A percentile compares a stretch with the other conserved stretches of the same genome.
These are phyloP conservation scores for Pyricularia sp. DNA, from an alignment of 2,329 filamentous ascomycete genomes.

Conservation along the genomic window DNA sequence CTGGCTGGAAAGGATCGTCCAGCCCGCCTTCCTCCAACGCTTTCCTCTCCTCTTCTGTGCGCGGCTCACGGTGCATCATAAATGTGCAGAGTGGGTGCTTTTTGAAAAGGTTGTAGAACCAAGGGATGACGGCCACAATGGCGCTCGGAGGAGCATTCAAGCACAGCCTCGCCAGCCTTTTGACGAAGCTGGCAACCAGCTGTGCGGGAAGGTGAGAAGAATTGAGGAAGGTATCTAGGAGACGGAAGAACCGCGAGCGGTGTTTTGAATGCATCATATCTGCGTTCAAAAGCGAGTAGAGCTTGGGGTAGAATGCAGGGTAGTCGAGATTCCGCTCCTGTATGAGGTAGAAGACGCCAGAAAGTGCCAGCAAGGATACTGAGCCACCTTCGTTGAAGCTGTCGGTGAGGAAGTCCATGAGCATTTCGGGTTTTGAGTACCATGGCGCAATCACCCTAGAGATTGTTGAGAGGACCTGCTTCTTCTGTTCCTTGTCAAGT, in stretches of 20 bases:
- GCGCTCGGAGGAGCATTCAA: slow-evolving; percentile 85
- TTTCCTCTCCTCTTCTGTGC: slow-evolving; percentile 44
- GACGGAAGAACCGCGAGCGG: slow-evolving; percentile 80
- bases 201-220: slow-evolving; percentile 89
- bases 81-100: slow-evolving; percentile 86
- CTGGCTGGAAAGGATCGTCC: slow-evolving; percentile 66
- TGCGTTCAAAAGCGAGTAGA: slow-evolving; percentile 85
- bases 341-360: slow-evolving; percentile 91
- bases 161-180: slow-evolving; percentile 74
- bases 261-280: slow-evolving; percentile 89
- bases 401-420: slow-evolving; percentile 96
- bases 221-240: slow-evolving; percentile 80
- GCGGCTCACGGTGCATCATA: slow-evolving; percentile 78
- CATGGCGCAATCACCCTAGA: slow-evolving; percentile 75
- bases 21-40: slow-evolving; percentile 50
- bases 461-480: slow-evolving; percentile 66
- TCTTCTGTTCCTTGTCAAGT: slow-evolving; percentile 65
- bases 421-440: slow-evolving; percentile 78
- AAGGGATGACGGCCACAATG: slow-evolving; percentile 81
- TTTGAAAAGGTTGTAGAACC: slow-evolving; percentile 91
- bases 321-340: slow-evolving; percentile 92
- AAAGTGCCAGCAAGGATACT: slow-evolving; percentile 78
- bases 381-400: slow-evolving; percentile 83
- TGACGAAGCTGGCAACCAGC: slow-evolving; percentile 92
- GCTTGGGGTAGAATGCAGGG: slow-evolving; percentile 83